phyloP scores from a whole-genome alignment of 1,284 basidiomycete genomes.

The Prillingera fragicola region DNA sequence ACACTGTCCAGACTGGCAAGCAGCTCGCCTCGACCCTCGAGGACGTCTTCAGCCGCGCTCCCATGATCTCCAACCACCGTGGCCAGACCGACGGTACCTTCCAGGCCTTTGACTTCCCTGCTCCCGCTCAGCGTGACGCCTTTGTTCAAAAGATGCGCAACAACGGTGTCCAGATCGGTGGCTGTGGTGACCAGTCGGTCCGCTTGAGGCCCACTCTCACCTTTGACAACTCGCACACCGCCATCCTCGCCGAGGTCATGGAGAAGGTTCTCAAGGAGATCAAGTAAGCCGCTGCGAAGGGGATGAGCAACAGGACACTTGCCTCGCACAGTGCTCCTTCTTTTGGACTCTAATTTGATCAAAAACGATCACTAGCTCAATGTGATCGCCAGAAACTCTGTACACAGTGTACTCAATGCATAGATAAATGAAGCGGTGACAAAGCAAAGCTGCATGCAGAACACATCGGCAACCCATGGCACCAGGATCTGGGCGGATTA shows the following conservation, averaged over 20 bases:
- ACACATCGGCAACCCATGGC: too few relatives aligned
- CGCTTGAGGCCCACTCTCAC: constrained; percentile 53
- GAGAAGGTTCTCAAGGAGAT: constrained; percentile 36
- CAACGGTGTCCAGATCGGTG: constrained; percentile 45
- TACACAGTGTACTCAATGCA: too few relatives aligned
- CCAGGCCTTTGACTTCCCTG: constrained; percentile 51
- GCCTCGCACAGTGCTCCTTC: not conserved
- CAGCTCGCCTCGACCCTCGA: constrained; percentile 41
- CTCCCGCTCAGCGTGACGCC: constrained; percentile 45
- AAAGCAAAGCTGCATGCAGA: too few relatives aligned
- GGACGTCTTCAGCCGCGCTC: constrained; percentile 27
- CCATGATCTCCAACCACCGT: constrained; percentile 46
- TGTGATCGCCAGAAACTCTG: not conserved
- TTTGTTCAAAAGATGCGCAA: constrained; percentile 50
- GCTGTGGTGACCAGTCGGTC: constrained; percentile 46
- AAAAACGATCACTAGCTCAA: not conserved
- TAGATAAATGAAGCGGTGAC: too few relatives aligned
- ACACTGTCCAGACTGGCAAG: constrained; percentile 45
- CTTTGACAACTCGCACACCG: constrained; percentile 50
- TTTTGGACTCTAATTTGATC: not conserved
- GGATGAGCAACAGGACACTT: not conserved
- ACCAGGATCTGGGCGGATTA: too few relatives aligned
- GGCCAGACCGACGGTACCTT: constrained; percentile 53
- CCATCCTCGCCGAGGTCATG: constrained; percentile 45
- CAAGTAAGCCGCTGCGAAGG: constrained; percentile 4